phyloP scores from a whole-genome alignment of 1,139 yeast species.

The Saccharomyces pastorianus region DNA sequence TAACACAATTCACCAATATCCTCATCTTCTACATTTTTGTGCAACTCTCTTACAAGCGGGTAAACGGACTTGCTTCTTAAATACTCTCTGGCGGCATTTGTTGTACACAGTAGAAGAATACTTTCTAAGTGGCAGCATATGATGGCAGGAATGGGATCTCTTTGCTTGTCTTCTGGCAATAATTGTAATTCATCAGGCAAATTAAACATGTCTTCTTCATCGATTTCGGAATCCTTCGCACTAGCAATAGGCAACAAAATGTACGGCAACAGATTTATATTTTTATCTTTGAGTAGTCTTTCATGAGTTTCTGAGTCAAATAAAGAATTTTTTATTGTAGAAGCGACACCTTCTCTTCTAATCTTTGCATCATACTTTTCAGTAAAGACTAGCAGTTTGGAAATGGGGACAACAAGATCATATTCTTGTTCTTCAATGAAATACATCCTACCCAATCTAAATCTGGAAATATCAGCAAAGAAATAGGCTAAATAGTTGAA shows the following conservation, averaged over 20 bases:
- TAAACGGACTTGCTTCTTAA: conserved; percentile 75
- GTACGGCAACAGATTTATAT: conserved; percentile 71
- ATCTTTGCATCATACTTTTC: conserved; percentile 68
- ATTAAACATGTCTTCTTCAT: conserved; percentile 78
- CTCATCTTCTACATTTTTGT: conserved; percentile 60
- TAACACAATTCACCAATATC: conserved; percentile 62
- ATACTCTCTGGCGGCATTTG: conserved; percentile 61
- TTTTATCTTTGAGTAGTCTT: conserved; percentile 49
- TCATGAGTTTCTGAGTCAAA: conserved; percentile 71
- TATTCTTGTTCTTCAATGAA: conserved; percentile 64
- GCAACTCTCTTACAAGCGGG: conserved; percentile 76
- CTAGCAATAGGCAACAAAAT: conserved; percentile 78
- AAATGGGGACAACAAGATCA: conserved; percentile 74
- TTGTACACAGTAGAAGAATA: conserved; percentile 66
- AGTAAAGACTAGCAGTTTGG: conserved; percentile 75
- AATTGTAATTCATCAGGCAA: conserved; percentile 86
- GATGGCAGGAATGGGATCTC: conserved; percentile 65
- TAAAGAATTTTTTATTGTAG: conserved; percentile 81
- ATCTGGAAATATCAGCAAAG: conserved; percentile 83
- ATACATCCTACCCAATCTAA: conserved; percentile 62
- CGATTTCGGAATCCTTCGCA: conserved; percentile 56
- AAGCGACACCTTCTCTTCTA: conserved; percentile 88
- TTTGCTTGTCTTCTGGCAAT: conserved; percentile 62
- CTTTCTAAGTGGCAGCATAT: conserved; percentile 34
- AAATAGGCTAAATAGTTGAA: conserved; percentile 81